Base-by-base conservation (phyloP, 768 basidiomycete genomes). In the Podaxis carcinomalis region DNA sequence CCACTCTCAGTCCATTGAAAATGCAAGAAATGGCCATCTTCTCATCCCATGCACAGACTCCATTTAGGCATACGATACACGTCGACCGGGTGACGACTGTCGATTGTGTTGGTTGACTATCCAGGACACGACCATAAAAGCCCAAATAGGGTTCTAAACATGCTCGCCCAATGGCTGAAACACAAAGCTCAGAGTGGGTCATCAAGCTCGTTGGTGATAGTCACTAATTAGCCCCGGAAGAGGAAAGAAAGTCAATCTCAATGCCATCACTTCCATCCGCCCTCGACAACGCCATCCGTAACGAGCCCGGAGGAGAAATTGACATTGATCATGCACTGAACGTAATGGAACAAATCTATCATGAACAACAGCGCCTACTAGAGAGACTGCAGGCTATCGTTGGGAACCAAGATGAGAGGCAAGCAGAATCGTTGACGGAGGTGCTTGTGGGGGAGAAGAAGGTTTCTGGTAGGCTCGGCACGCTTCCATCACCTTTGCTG, bases 61-160 rank as follows among this genome's bases (percentile, higher is more conserved):
- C 13, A 55, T 61, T 27, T 42, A 55, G 16, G 36, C 52, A 5
- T 61, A 42, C 35, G 59, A 61, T 9, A 61, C 44, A 28, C 46
- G 19, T 2, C 52, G 37, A 27, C 32, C 44, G 6, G 53, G 55
- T 19, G 53, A 42, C 32, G 55, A 36, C n/a, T 6, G 7, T 44
- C 19, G 19, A 44, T 54, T 4, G 36, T 55, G 14, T 61, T 61
- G 9, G 44, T 61, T 16, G 59, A 61, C 32, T 55, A 53, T 1
- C 59, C 59, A 5, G 59, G 53, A 36, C 55, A 61, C 14, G 59
- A 61, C 21, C 59, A 61, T 14, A 61, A 61, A 39, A 61, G 53
- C 51, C 59, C 59, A 1, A 61, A 61, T 2, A 52, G 59, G 9
- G 53, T 55, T 11, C 25, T 61, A 14, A 61, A 61, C 36, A 44